phyloP scores from a whole-genome alignment of 2,329 filamentous ascomycete genomes.

The Magnaporthiopsis poae region DNA sequence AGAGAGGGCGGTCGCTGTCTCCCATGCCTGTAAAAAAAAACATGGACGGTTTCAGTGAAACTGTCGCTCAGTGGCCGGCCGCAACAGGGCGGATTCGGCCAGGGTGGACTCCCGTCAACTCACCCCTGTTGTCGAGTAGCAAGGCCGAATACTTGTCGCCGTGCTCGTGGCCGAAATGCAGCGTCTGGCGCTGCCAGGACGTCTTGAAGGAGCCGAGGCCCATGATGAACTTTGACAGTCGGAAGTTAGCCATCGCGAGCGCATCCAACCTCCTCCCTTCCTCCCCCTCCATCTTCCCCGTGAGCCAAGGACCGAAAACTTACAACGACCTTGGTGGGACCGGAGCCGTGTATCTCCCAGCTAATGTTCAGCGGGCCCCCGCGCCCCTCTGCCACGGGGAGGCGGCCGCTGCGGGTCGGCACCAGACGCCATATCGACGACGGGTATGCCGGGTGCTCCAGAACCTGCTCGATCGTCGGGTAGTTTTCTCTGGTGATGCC shows the following conservation, averaged over 20 bases:
- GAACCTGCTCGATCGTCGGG: slow-evolving; percentile 44
- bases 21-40: slow-evolving; percentile 46
- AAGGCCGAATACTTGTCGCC: slow-evolving; percentile 61
- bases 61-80: neutral
- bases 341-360: slow-evolving; percentile 72
- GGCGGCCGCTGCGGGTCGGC: slow-evolving; percentile 50
- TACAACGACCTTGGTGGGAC: slow-evolving; percentile 64
- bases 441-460: slow-evolving; percentile 55
- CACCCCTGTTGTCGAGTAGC: slow-evolving; percentile 67
- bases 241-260: neutral
- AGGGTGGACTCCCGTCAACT: too few species aligned
- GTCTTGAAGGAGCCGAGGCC: slow-evolving; percentile 60
- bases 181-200: slow-evolving; percentile 74
- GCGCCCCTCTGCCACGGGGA: slow-evolving; percentile 56
- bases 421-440: slow-evolving; percentile 60
- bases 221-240: slow-evolving; percentile 61
- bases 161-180: slow-evolving; percentile 67
- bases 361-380: slow-evolving; percentile 67
- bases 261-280: neutral
- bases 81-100: too few species aligned
- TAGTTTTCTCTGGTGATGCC: neutral
- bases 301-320: slow-evolving; percentile 23
- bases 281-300: too few species aligned
- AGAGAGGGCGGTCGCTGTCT: slow-evolving; percentile 63
- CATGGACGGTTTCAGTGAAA: neutral